Evolutionary conservation across 768 basidiomycete genomes (phyloP).

Genomic region (Ramaria sp.): DNA sequence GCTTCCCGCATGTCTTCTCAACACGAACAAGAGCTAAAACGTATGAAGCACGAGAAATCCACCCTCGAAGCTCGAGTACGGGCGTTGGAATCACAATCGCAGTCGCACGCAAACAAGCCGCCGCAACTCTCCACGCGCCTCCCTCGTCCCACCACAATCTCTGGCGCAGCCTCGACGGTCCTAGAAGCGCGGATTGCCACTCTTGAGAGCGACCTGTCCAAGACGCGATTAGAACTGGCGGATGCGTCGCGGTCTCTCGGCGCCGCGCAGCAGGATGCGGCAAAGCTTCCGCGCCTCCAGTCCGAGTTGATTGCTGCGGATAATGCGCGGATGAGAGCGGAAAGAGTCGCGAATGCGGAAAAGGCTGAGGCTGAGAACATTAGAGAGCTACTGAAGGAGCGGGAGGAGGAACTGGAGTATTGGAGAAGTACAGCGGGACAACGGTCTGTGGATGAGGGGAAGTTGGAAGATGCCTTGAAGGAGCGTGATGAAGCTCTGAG

Average conservation of each 20-base stretch:
- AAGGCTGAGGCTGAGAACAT: constrained; percentile 35
- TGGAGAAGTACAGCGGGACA: constrained; percentile 21
- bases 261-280: constrained; percentile 16
- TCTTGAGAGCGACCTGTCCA: constrained; percentile 47
- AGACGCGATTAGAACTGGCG: constrained; percentile 30
- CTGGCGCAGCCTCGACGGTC: constrained; percentile 19
- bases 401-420: constrained; percentile 46
- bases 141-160: constrained; percentile 2
- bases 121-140: not conserved
- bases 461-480: not conserved
- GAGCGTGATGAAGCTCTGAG: constrained; percentile 12
- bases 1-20: constrained; percentile 3
- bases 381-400: constrained; percentile 35
- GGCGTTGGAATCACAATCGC: constrained; percentile 34
- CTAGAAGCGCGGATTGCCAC: constrained; percentile 26
- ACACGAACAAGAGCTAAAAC: constrained; percentile 2
- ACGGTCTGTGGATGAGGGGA: not conserved
- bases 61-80: constrained; percentile 45
- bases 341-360: constrained; percentile 46
- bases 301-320: constrained; percentile 41
- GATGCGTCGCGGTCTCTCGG: constrained; percentile 36
- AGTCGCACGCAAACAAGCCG: not conserved
- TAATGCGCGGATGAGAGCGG: constrained; percentile 35
- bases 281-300: constrained; percentile 10
- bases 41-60: constrained; percentile 44